Evolutionary conservation across 768 basidiomycete species (phyloP).

Genomic region (Leccinum incarnatum): DNA sequence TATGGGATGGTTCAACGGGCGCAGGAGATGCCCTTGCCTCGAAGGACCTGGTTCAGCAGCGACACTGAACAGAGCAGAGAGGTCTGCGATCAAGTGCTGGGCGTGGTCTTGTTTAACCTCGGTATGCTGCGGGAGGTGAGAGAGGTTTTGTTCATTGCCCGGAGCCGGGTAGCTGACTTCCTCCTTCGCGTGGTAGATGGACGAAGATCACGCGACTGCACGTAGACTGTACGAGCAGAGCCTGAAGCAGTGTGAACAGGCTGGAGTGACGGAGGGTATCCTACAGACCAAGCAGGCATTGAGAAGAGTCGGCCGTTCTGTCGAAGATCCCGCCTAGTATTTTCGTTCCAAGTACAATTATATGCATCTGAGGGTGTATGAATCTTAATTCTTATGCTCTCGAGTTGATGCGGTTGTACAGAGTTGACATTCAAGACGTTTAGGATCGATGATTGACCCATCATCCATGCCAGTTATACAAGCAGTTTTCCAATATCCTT

Average conservation of each 20-base stretch:
- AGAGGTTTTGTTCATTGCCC: background rate
- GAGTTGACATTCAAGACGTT: conserved; percentile 30
- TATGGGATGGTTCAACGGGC: conserved; percentile 33
- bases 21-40: conserved; percentile 15
- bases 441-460: background rate
- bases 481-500: no score
- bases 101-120: conserved; percentile 59
- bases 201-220: conserved; percentile 29
- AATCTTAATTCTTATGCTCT: background rate
- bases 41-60: conserved; percentile 18
- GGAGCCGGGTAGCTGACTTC: background rate
- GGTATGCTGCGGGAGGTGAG: conserved; percentile 50
- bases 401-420: background rate
- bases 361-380: background rate
- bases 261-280: conserved; percentile 35
- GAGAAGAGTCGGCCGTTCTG: conserved; percentile 24
- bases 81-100: conserved; percentile 54
- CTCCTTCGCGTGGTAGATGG: conserved; percentile 27
- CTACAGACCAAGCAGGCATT: conserved; percentile 34
- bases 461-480: no score
- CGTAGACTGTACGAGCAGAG: conserved; percentile 32
- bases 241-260: conserved; percentile 29
- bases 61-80: conserved; percentile 28
- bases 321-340: background rate
- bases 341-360: background rate